These are phyloP conservation scores for Amniculicola lignicola DNA, from an alignment of 495 filamentous ascomycete genomes.

Conservation along the genomic window DNA sequence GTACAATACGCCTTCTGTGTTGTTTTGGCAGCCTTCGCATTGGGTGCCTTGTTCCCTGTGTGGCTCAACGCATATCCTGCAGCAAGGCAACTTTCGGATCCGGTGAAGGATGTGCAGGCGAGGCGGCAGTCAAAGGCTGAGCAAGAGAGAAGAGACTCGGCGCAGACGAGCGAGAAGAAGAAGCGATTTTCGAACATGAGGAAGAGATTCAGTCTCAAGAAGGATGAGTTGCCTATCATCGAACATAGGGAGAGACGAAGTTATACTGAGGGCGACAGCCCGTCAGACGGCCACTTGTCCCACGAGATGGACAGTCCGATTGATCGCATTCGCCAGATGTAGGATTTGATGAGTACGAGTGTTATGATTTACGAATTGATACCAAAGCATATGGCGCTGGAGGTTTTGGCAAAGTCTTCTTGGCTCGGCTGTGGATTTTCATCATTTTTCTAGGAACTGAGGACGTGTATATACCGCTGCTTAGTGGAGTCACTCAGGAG, in stretches of 20 bases:
- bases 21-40: constrained; percentile 56
- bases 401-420: too few relatives aligned
- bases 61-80: constrained; percentile 56
- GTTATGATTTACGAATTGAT: constrained; percentile 1
- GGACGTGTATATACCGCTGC: too few relatives aligned
- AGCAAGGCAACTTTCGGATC: constrained; percentile 61
- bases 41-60: constrained; percentile 57
- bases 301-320: not conserved
- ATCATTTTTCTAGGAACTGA: too few relatives aligned
- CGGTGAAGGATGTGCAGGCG: constrained; percentile 18
- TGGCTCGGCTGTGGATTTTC: too few relatives aligned
- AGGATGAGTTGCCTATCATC: constrained; percentile 1
- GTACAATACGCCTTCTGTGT: constrained; percentile 55
- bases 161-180: not conserved
- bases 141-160: constrained; percentile 4
- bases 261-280: constrained; percentile 7
- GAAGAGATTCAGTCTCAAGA: constrained; percentile 6
- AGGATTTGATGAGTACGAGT: not conserved
- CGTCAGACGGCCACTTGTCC: not conserved
- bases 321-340: too few relatives aligned
- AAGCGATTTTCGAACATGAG: constrained; percentile 4
- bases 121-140: constrained; percentile 10
- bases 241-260: constrained; percentile 21
- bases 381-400: not conserved
- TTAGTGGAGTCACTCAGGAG: too few relatives aligned